Base-by-base conservation (phyloP, 208 protist genomes). In the Polymyxa betae region DNA sequence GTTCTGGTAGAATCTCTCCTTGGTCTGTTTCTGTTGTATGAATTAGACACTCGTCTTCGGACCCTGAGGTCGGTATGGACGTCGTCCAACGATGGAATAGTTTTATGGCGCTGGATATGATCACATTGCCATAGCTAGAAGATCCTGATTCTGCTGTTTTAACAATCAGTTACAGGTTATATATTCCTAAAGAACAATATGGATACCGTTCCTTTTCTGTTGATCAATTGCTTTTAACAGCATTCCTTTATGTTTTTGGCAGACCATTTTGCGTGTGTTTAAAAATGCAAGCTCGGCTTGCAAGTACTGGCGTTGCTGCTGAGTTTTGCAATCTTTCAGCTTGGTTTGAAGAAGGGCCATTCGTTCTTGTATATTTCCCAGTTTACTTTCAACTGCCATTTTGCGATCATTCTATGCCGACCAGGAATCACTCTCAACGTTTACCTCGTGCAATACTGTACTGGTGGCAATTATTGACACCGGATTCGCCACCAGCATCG, bases 341-440 rank as follows among this genome's bases (percentile, higher is more conserved):
- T 43, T 35, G 35, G 5, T 16, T n/a, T 82, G 35, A 12, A 82
- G 16, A 5, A 43, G 5, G 5, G 35, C 12, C 72, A 43, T 5
- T 5, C 40, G 72, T 45, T 82, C 72, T 12, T 45, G 35, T 35
- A 82, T 82, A n/a, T 5, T 35, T 35, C 35, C 72, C 72, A 82
- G 72, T n/a, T 82, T 82, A 20, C 72, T 82, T 5, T 82, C 72
- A 35, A 82, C 72, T 82, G 72, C n/a, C n/a, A n/a, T n/a, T n/a
- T n/a, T n/a, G n/a, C n/a, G n/a, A n/a, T n/a, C n/a, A n/a, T n/a
- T n/a, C n/a, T n/a, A n/a, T n/a, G n/a, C n/a, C n/a, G n/a, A n/a
- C n/a, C n/a, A n/a, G 54, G 54, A 16, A 66, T 16, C 16, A 16
- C 54, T 66, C 54, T 32, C 54, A 32, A 29, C 29, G 54, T 66